Conservation (phyloP, 2,329 filamentous ascomycete species). For the Dactylonectria estremocensis region DNA sequence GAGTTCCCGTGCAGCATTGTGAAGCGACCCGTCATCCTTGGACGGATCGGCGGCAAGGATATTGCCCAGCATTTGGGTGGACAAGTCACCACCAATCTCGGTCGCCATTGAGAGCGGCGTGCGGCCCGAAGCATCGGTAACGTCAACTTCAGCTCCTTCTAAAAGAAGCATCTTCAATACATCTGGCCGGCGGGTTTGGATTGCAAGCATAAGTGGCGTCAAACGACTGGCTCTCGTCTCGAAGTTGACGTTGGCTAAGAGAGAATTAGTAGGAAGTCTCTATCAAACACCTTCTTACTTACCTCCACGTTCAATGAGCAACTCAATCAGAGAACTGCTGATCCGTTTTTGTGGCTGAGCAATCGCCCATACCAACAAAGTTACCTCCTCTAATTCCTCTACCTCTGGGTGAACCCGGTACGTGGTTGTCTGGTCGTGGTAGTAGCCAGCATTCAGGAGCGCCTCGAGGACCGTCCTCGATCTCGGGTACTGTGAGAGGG, state of each 20-base stretch:
- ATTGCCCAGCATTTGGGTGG: conserved; percentile 68
- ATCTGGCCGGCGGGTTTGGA: conserved; percentile 69
- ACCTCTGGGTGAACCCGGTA: conserved; percentile 61
- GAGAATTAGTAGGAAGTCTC: conserved; percentile 27
- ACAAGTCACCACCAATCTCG: conserved; percentile 66
- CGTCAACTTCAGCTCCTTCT: conserved; percentile 72
- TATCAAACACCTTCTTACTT: conserved; percentile 39
- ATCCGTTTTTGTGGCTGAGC: conserved; percentile 75
- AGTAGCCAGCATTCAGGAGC: conserved; percentile 71
- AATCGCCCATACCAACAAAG: conserved; percentile 73
- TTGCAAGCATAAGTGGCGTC: conserved; percentile 73
- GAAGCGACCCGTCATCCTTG: conserved; percentile 76
- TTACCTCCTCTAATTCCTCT: conserved; percentile 68
- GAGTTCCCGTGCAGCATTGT: conserved; percentile 74
- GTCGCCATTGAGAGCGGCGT: conserved; percentile 75
- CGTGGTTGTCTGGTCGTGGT: conserved; percentile 68
- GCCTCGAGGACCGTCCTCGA: conserved; percentile 67
- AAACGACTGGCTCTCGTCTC: conserved; percentile 66
- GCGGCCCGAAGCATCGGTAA: conserved; percentile 69
- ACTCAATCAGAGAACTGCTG: conserved; percentile 70
- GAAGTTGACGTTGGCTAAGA: conserved; percentile 69
- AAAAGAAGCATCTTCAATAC: conserved; percentile 70
- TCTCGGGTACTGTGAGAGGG: conserved; percentile 69
- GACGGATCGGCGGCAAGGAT: conserved; percentile 70
- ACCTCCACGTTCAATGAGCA: conserved; percentile 66